A percentile compares a stretch with the other conserved stretches of the same genome.
phyloP scores from a whole-genome alignment of 768 basidiomycete species.

The Boletus huronensis region DNA sequence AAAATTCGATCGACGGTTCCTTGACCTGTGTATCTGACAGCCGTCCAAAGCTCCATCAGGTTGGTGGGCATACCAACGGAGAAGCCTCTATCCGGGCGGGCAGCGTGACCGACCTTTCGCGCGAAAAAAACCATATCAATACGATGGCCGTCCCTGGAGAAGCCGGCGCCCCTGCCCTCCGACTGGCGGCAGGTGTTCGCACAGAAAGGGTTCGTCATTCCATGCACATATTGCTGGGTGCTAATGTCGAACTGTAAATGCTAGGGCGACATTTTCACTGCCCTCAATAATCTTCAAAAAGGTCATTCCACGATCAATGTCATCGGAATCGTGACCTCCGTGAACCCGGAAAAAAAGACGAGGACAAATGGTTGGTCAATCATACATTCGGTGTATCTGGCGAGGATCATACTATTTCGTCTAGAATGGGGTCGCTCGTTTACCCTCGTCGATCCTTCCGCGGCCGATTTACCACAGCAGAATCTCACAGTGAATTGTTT shows the following conservation, averaged over 20 bases:
- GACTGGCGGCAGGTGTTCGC: conserved; percentile 21
- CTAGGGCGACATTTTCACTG: conserved; percentile 28
- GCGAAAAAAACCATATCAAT: not conserved
- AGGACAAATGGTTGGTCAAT: conserved; percentile 26
- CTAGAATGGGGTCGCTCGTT: conserved; percentile 48
- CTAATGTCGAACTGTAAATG: not conserved
- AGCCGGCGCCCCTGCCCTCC: not conserved
- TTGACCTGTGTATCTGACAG: not conserved
- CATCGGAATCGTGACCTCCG: conserved; percentile 31
- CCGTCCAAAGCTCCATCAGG: not conserved
- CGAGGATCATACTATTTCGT: not conserved
- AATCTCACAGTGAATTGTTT: conserved; percentile 50
- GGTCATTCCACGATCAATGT: conserved; percentile 23
- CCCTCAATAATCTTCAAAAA: conserved; percentile 13
- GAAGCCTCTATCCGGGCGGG: not conserved
- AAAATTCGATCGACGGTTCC: not conserved
- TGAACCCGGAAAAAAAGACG: conserved; percentile 14
- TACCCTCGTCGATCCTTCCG: conserved; percentile 51
- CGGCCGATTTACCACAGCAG: conserved; percentile 19
- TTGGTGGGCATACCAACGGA: not conserved
- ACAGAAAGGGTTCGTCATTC: conserved; percentile 27
- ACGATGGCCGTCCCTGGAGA: not conserved
- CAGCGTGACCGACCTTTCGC: not conserved
- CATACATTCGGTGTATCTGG: not conserved
- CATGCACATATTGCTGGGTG: not conserved